phyloP scores from a whole-genome alignment of 78 protist genomes.

The Neovahlkampfia damariscottae region DNA sequence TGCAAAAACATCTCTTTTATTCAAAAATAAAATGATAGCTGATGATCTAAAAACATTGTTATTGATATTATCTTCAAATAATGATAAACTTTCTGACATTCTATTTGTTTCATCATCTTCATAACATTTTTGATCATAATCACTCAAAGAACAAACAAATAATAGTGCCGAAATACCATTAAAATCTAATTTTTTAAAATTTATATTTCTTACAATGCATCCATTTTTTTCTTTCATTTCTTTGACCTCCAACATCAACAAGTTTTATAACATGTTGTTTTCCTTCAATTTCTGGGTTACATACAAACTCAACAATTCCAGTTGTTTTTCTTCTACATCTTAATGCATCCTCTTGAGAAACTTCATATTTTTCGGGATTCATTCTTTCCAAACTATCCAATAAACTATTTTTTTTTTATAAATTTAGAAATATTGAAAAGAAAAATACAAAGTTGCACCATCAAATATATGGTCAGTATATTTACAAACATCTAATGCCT shows the following conservation, averaged over 20 bases:
- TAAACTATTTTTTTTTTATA: too few species aligned
- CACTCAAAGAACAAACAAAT: constrained; percentile 43
- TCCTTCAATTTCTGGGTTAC: constrained; percentile 52
- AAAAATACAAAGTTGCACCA: too few species aligned
- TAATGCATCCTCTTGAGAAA: constrained; percentile 72
- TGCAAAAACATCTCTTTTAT: constrained; percentile 58
- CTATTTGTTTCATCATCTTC: constrained; percentile 57
- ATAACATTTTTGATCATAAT: constrained; percentile 51
- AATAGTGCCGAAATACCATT: background rate
- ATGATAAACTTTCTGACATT: constrained; percentile 45
- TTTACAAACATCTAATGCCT: too few species aligned
- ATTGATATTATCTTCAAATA: constrained; percentile 53
- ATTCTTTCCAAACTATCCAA: too few species aligned
- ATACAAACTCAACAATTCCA: too few species aligned
- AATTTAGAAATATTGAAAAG: too few species aligned
- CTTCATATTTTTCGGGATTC: too few species aligned
- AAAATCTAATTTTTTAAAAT: constrained; percentile 44
- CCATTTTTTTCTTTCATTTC: constrained; percentile 87
- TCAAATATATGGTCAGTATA: too few species aligned
- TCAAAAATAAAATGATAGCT: constrained; percentile 51
- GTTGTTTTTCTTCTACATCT: constrained; percentile 80
- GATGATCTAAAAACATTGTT: constrained; percentile 38
- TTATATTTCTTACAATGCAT: constrained; percentile 66
- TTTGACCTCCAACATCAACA: constrained; percentile 92
- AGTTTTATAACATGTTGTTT: constrained; percentile 46